Base-by-base conservation (phyloP, 306 rosid species). In the Ammopiptanthus mongolicus region DNA sequence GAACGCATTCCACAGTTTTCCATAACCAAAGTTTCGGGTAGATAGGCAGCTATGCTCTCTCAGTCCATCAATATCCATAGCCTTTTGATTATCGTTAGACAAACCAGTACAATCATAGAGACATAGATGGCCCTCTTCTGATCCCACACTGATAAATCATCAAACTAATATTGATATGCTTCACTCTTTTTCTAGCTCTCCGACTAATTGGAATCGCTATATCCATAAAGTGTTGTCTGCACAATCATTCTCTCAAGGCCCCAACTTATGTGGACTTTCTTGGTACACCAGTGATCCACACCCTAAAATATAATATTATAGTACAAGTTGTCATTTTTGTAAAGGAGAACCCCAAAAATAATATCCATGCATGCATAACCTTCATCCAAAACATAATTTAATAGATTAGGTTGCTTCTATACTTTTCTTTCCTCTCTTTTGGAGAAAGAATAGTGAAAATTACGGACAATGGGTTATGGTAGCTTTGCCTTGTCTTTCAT, bases 351-450 rank as follows among this genome's bases (percentile, higher is more conserved):
- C n/a, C n/a, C n/a, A n/a, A n/a, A n/a, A n/a, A n/a, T n/a, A n/a
- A 3, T 15, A 2, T 18, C 28, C 73, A 75, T 75, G 73, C 79
- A 64, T 64, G 63, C 79, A 75, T 50, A 22, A 46, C 11, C 58
- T 66, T 66, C 58, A 6, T 23, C 34, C 34, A 28, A 64, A 2
- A 2, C 23, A 36, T 29, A 6, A 31, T 25, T 59, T 59, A 29
- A 14, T n/a, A 14, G 17, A n/a, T n/a, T 47, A 47, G 52, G 7
- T 47, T 47, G 21, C 8, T 47, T 17, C 18, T 47, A 4, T 47
- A n/a, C 8, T 47, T 47, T 47, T 41, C n/a, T n/a, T n/a, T n/a
- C n/a, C n/a, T n/a, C n/a, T n/a, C n/a, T n/a, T n/a, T n/a, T n/a
- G n/a, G n/a, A n/a, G n/a, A n/a, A 3, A 13, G 50, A 44, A 9